These are phyloP conservation scores for Hypoxylon sp. DNA, from an alignment of 2,329 filamentous ascomycete genomes.

Conservation along the genomic window DNA sequence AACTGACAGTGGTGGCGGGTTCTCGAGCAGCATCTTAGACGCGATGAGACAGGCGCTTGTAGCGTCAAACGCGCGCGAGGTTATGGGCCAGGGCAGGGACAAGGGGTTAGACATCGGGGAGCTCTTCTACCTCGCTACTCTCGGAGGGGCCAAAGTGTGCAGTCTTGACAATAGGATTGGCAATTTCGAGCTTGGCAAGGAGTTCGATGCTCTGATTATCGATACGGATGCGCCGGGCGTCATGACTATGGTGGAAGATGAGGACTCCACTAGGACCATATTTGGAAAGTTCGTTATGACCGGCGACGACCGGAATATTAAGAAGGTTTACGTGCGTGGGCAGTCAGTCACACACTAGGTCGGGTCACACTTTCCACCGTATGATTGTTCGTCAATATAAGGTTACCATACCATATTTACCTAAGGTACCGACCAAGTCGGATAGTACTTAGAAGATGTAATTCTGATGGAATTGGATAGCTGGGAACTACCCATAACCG, in stretches of 20 bases:
- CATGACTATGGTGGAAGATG: conserved; percentile 68
- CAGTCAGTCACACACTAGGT: conserved; percentile 50
- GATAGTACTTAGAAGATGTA: too few species aligned
- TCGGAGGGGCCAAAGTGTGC: conserved; percentile 73
- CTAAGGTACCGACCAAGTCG: too few species aligned
- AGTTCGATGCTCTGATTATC: conserved; percentile 73
- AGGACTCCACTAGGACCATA: conserved; percentile 62
- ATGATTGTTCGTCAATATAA: background rate
- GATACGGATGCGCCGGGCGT: conserved; percentile 58
- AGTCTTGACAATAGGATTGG: conserved; percentile 68
- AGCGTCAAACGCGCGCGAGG: conserved; percentile 65
- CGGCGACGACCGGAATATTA: conserved; percentile 74
- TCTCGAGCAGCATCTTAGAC: conserved; percentile 71
- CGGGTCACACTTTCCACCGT: background rate
- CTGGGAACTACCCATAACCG: too few species aligned
- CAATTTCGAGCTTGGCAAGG: conserved; percentile 71
- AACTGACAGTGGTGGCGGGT: conserved; percentile 75
- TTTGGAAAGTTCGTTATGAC: conserved; percentile 78
- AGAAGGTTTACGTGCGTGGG: conserved; percentile 68
- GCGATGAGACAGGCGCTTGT: conserved; percentile 72
- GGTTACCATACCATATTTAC: background rate
- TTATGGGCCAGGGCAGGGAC: conserved; percentile 58
- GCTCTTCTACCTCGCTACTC: conserved; percentile 72
- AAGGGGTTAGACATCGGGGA: conserved; percentile 65
- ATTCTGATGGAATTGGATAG: too few species aligned